Base-by-base conservation (phyloP, 345 rosid genomes). In the Syzygium grande region DNA sequence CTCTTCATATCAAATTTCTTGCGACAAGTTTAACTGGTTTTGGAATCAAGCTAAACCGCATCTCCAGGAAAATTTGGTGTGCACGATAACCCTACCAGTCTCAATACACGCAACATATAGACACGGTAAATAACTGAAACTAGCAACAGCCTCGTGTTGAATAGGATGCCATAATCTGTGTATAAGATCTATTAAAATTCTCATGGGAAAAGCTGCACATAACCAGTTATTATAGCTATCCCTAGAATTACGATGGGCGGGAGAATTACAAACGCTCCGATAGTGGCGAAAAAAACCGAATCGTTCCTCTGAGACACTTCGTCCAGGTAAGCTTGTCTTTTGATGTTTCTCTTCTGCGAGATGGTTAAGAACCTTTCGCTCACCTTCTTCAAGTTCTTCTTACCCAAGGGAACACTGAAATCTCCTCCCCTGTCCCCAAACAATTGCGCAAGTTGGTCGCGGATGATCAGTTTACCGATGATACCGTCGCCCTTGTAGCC, bases 291-390 rank as follows among this genome's bases (percentile, higher is more conserved):
- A 95, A 97, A 95, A 89, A 90, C 92, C 4, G 98, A 93, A 89
- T 97, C 99, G 77, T 97, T 96, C 93, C 99, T 97, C 87, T 84
- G 94, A 87, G 99, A 96, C 27, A 95, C 99, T 88, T 97, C 96
- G 14, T 93, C 68, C 85, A 97, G 91, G 89, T 96, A 94, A 43
- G 94, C 89, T 90, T 97, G 99, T 85, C 99, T 95, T 91, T 84
- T 95, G 51, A 97, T 96, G 90, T 97, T 97, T 89, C 99, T 94
- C 95, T 95, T 97, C 94, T 97, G 99, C 52, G 99, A 96, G 89
- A 88, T 87, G 51, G 99, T 96, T 65, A 95, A 90, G 92, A 95
- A 91, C 88, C 91, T 96, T 11, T 95, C 92, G 90, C 95, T 95
- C 87, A 94, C 90, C 94, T 97, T 97, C 96, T 96, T 97, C 86